Base-by-base conservation (phyloP, 441 rosid species). In the Brassica hybrid region DNA sequence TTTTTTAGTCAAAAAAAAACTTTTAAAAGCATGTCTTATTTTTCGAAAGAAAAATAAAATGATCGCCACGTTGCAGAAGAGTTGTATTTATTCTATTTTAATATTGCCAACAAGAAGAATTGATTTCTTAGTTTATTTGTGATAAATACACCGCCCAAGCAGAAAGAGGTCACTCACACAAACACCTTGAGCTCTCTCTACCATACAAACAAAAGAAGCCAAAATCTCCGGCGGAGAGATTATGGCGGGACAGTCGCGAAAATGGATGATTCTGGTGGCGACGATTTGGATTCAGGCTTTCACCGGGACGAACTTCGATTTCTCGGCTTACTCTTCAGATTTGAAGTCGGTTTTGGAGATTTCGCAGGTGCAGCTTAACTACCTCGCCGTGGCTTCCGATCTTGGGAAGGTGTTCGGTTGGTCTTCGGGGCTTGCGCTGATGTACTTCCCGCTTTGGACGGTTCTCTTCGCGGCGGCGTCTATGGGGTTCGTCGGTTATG, bases 141-240 rank as follows among this genome's bases (percentile, higher is more conserved):
- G 50, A 43, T 38, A 65, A 14, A 23, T 21, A 65, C 25, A 74
- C 38, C 30, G 4, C 58, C 43, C 58, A 3, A 2, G 52, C 17
- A 57, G 50, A 14, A 23, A 69, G 59, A 69, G 19, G 71, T 70
- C 58, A 70, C 67, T 71, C 76, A 71, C 61, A 71, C 36, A 71
- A 70, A 64, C 18, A 0, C 50, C 80, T 71, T 67, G 13, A 77
- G 30, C 19, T 71, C 72, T 77, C 72, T 77, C 71, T 64, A 64
- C 80, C 76, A 77, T 77, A 65, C 54, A 70, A 43, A 43, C 50
- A 12, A 70, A 21, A 21, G 23, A 21, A 21, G 23, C 23, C 23
- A 21, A 21, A 21, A 21, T 21, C 23, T 21, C 23, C 70, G 61
- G 41, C 43, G 30, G 1, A 3, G 11, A 71, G 21, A 19, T 0